Evolutionary conservation across 169 alveolate genomes (phyloP).

Genomic region (Prorocentrum cordatum): DNA sequence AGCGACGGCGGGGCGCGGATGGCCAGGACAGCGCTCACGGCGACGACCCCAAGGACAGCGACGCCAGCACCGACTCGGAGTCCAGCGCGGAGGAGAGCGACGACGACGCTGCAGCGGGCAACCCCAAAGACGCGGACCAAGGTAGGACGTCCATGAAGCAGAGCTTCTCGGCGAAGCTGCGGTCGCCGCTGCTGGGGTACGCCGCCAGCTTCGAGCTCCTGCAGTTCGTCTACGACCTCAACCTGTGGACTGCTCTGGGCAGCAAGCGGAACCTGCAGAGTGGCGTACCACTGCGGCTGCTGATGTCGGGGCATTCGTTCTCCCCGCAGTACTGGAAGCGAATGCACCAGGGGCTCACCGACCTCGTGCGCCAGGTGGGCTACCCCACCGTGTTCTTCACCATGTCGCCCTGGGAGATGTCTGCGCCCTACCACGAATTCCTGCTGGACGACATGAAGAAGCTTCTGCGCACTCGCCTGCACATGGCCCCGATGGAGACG

Average conservation of each 20-base stretch:
- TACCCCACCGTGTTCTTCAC: conserved; percentile 3
- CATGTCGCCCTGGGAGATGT: conserved; percentile 3
- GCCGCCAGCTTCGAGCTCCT: neutral
- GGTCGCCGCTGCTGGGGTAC: conserved; percentile 14
- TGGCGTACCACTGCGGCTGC: neutral
- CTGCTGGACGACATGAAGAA: conserved; percentile 4
- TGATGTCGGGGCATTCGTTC: conserved; percentile 5
- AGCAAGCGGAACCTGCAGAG: neutral
- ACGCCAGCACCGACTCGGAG: neutral
- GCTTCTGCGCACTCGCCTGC: neutral
- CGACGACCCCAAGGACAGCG: neutral
- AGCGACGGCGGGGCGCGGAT: too few relatives aligned
- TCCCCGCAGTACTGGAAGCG: conserved; percentile 2
- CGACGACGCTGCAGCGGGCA: neutral
- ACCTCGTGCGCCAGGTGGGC: neutral
- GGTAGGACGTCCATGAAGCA: neutral
- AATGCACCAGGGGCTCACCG: neutral
- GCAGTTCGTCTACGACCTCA: conserved; percentile 37
- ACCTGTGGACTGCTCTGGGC: conserved; percentile 13
- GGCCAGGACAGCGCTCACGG: neutral
- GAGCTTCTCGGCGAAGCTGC: conserved; percentile 14
- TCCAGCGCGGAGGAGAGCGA: neutral
- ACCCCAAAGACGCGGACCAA: neutral
- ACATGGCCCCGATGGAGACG: neutral
- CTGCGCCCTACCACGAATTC: neutral